phyloP scores from a whole-genome alignment of 2,329 filamentous ascomycete species.

The Dothistroma septosporum region DNA sequence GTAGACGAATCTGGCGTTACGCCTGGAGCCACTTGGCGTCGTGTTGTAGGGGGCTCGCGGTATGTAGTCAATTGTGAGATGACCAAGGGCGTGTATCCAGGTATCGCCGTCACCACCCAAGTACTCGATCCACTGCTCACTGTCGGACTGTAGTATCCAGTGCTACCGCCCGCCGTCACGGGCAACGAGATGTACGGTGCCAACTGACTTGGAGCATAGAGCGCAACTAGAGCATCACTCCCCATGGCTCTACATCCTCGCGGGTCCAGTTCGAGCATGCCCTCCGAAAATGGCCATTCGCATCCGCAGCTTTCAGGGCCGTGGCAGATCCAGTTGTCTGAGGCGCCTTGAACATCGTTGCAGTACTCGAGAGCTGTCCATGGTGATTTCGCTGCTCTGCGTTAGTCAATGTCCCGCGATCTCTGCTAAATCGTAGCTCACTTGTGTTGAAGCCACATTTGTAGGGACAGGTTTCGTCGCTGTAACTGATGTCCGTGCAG shows the following conservation, averaged over 20 bases:
- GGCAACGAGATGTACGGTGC: constrained; percentile 31
- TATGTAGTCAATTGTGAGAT: constrained; percentile 25
- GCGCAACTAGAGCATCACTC: constrained; percentile 27
- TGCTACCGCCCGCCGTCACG: constrained; percentile 24
- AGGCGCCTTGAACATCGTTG: constrained; percentile 19
- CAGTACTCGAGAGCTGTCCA: constrained; percentile 32
- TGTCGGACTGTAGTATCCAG: constrained; percentile 26
- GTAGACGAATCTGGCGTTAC: constrained; percentile 23
- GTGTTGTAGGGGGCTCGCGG: constrained; percentile 16
- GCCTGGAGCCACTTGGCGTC: constrained; percentile 14
- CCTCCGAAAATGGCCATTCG: constrained; percentile 22
- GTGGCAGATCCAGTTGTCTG: constrained; percentile 31
- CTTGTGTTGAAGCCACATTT: constrained; percentile 31
- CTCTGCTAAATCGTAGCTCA: constrained; percentile 4
- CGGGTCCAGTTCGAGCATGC: constrained; percentile 22
- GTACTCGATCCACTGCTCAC: constrained; percentile 21
- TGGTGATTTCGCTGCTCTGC: constrained; percentile 25
- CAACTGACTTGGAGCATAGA: constrained; percentile 28
- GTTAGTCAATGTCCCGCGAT: constrained; percentile 2
- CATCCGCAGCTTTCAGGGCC: constrained; percentile 32
- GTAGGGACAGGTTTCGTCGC: constrained; percentile 27
- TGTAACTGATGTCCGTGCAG: constrained; percentile 32
- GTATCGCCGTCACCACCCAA: constrained; percentile 24
- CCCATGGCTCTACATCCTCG: constrained; percentile 31
- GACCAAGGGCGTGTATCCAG: constrained; percentile 17